A percentile compares a stretch with the other conserved stretches of the same genome.
Evolutionary conservation across 192 early-diverging fungal genomes (phyloP).

Genomic region (Rhizophagus sp.): DNA sequence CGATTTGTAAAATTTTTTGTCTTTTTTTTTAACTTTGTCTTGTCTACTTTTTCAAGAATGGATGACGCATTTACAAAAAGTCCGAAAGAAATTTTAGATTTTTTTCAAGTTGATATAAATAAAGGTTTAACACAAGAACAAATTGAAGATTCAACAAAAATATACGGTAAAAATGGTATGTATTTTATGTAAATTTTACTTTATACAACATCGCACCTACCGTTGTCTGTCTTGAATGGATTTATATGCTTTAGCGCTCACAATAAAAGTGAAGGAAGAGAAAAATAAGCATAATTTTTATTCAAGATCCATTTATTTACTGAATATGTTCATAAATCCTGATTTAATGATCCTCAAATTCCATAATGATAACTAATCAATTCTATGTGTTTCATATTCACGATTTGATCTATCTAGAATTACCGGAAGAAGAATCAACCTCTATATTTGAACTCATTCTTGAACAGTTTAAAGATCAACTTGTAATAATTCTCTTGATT

Average conservation of each 20-base stretch:
- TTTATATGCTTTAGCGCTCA: too few species aligned
- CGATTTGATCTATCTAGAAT: conserved; percentile 47
- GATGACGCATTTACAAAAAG: conserved; percentile 64
- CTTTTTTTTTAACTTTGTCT: not conserved
- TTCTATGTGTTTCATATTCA: conserved; percentile 12
- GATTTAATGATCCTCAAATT: not conserved
- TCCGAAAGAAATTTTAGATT: conserved; percentile 64
- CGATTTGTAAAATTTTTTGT: not conserved
- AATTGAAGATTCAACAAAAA: conserved; percentile 56
- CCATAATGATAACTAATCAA: not conserved
- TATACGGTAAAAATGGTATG: conserved; percentile 81
- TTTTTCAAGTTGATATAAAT: conserved; percentile 64
- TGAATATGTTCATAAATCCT: not conserved
- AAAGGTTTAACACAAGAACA: conserved; percentile 70
- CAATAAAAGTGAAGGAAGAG: too few species aligned
- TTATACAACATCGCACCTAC: not conserved
- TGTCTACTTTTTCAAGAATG: conserved; percentile 43
- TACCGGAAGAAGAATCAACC: conserved; percentile 88
- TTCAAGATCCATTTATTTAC: too few species aligned
- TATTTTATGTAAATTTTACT: conserved; percentile 11
- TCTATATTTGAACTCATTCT: conserved; percentile 91
- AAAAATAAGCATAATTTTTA: too few species aligned
- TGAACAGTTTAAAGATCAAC: conserved; percentile 98
- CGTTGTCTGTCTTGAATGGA: not conserved
- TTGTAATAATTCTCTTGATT: conserved; percentile 91